These are phyloP conservation scores for Phytopythium aichiense DNA, from an alignment of 352 stramenopile species.

Conservation along the genomic window DNA sequence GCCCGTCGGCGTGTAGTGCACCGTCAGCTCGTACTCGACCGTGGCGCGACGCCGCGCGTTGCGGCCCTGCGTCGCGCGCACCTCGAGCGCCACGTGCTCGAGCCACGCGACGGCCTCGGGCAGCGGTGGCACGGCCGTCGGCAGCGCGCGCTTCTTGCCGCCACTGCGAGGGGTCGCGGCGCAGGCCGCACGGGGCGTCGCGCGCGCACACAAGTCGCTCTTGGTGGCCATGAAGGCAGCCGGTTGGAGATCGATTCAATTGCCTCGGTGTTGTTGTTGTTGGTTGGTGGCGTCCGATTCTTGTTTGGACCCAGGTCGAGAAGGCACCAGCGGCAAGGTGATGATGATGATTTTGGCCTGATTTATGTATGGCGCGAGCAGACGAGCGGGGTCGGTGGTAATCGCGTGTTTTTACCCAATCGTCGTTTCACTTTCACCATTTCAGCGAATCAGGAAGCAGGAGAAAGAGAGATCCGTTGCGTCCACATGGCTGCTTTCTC, in stretches of 20 bases:
- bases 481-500: slow-evolving; percentile 1
- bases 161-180: not conserved
- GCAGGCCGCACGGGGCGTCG: not conserved
- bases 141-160: slow-evolving; percentile 10
- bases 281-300: not conserved
- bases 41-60: slow-evolving; percentile 21
- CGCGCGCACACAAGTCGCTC: not conserved
- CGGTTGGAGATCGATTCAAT: not conserved
- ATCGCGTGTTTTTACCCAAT: slow-evolving; percentile 3
- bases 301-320: not conserved
- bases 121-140: slow-evolving; percentile 19
- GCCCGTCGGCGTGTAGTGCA: slow-evolving; percentile 12
- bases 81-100: slow-evolving; percentile 28
- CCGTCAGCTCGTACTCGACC: slow-evolving; percentile 26
- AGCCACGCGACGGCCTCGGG: slow-evolving; percentile 33
- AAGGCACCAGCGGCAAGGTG: too few species aligned
- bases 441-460: not conserved
- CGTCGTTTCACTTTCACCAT: not conserved
- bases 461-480: not conserved
- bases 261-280: not conserved
- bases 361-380: slow-evolving; percentile 1
- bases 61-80: slow-evolving; percentile 22
- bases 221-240: not conserved
- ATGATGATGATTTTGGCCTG: not conserved
- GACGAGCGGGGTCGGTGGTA: not conserved